phyloP scores from a whole-genome alignment of 306 rosid genomes.

The Parietaria judaica region DNA sequence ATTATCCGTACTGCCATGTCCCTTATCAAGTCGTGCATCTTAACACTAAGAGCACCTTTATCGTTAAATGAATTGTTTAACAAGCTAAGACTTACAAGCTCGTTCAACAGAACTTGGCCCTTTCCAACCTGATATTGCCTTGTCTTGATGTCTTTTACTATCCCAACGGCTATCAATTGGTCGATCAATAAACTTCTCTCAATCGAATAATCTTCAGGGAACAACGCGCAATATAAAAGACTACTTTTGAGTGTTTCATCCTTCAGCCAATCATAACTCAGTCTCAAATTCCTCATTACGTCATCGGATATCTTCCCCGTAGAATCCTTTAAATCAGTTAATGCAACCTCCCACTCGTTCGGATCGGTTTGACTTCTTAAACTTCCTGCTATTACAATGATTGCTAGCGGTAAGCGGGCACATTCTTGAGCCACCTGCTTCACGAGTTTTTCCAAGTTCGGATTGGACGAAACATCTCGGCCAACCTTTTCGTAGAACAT shows the following conservation, averaged over 20 bases:
- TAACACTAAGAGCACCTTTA: background rate
- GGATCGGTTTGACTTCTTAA: too few relatives aligned
- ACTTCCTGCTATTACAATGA: slow-evolving; percentile 12
- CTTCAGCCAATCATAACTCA: slow-evolving; percentile 8
- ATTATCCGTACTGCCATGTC: slow-evolving; percentile 11
- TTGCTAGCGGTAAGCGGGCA: slow-evolving; percentile 12
- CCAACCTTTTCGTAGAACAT: slow-evolving; percentile 14
- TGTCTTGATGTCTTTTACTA: background rate
- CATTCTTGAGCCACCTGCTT: background rate
- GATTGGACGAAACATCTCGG: background rate
- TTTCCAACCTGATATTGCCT: background rate
- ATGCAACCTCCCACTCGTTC: too few relatives aligned
- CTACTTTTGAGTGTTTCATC: slow-evolving; percentile 1
- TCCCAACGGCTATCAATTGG: background rate
- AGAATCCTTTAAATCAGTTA: slow-evolving; percentile 3
- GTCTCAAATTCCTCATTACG: slow-evolving; percentile 1
- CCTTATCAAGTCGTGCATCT: slow-evolving; percentile 19
- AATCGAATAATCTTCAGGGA: slow-evolving; percentile 4
- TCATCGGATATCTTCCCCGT: background rate
- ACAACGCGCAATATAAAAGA: slow-evolving; percentile 11
- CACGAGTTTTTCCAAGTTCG: background rate
- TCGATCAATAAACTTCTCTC: slow-evolving; percentile 6
- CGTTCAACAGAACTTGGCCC: slow-evolving; percentile 10
- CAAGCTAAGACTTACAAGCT: slow-evolving; percentile 4
- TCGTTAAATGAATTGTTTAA: background rate